These are phyloP conservation scores for Simmondsia chinensis DNA, from an alignment of 148 eudicot genomes.

Conservation along the genomic window DNA sequence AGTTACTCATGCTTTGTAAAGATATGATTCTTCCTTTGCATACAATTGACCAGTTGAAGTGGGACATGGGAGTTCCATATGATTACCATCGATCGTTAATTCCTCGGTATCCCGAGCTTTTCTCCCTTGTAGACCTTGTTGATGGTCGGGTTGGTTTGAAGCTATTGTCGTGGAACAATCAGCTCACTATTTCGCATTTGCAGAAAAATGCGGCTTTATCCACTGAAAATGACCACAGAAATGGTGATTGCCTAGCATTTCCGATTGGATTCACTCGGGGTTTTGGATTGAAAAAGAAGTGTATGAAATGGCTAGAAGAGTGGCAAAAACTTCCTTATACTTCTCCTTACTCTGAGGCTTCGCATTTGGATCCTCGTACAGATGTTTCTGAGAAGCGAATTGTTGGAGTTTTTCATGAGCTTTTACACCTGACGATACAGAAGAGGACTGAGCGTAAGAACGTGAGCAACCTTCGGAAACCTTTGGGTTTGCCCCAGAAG, in stretches of 20 bases:
- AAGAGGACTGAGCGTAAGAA: constrained; percentile 65
- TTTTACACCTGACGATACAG: constrained; percentile 60
- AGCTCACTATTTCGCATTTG: constrained; percentile 56
- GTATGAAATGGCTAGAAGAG: constrained; percentile 74
- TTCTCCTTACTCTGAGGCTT: constrained; percentile 63
- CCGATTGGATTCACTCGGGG: constrained; percentile 76
- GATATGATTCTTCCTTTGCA: constrained; percentile 59
- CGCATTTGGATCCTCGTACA: constrained; percentile 81
- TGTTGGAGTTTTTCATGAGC: constrained; percentile 89
- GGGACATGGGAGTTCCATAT: constrained; percentile 90
- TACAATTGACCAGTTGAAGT: constrained; percentile 74
- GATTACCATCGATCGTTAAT: constrained; percentile 44
- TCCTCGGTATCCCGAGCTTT: constrained; percentile 29
- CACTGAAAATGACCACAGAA: constrained; percentile 14
- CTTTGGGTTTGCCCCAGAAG: constrained; percentile 70
- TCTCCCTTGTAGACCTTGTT: constrained; percentile 41
- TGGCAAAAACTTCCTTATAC: constrained; percentile 94
- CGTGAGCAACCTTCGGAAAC: constrained; percentile 73
- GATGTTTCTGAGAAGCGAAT: constrained; percentile 84
- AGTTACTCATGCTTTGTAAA: constrained; percentile 69
- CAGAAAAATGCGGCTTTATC: constrained; percentile 26
- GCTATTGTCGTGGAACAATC: constrained; percentile 52
- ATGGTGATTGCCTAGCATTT: constrained; percentile 33
- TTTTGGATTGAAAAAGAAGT: constrained; percentile 75
- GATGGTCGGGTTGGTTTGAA: constrained; percentile 71